Evolutionary conservation across 495 filamentous ascomycete species (phyloP).

Genomic region (Penicillium bovifimosum): DNA sequence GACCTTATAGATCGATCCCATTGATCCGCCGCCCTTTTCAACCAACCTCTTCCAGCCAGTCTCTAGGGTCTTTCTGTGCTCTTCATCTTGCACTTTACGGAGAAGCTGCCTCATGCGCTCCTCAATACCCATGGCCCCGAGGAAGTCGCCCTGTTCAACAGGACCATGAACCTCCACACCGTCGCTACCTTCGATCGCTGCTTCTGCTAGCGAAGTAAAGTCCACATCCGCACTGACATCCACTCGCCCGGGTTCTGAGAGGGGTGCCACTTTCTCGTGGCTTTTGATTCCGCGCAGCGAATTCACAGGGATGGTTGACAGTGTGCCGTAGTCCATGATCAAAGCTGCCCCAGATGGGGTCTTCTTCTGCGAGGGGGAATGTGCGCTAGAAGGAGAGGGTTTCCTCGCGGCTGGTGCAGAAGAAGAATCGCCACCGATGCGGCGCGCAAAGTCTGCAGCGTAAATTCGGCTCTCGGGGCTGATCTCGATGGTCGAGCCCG

Average conservation of each 20-base stretch:
- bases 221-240: conserved; percentile 92
- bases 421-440: conserved; percentile 63
- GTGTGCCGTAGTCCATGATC: conserved; percentile 89
- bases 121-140: conserved; percentile 70
- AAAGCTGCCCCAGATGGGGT: conserved; percentile 74
- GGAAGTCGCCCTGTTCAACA: conserved; percentile 76
- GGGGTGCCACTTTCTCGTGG: conserved; percentile 70
- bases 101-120: conserved; percentile 69
- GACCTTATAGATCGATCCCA: conserved; percentile 92
- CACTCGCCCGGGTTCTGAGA: conserved; percentile 68
- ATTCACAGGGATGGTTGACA: conserved; percentile 71
- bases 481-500: conserved; percentile 73
- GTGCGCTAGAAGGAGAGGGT: conserved; percentile 5
- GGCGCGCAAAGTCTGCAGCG: conserved; percentile 69
- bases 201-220: conserved; percentile 77
- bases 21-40: conserved; percentile 69
- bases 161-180: conserved; percentile 91
- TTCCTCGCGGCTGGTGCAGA: conserved; percentile 32
- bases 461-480: conserved; percentile 79
- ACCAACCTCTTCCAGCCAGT: conserved; percentile 72
- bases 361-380: conserved; percentile 39
- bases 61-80: conserved; percentile 57
- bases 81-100: conserved; percentile 42
- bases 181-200: conserved; percentile 64
- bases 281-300: conserved; percentile 78